Conservation (phyloP, 1,284 basidiomycete genomes). For the Boletus subluridellus region DNA sequence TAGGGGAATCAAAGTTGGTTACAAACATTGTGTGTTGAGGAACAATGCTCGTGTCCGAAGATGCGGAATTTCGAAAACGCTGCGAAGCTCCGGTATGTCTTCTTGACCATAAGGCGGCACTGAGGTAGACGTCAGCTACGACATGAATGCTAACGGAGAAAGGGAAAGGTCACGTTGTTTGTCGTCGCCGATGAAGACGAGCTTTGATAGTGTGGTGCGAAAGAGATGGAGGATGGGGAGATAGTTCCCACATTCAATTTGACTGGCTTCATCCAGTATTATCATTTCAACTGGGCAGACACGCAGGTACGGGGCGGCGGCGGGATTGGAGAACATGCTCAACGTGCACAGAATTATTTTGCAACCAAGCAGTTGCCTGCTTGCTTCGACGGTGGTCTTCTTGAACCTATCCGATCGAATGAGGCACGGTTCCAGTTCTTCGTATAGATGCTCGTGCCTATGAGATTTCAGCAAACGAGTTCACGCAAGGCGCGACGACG, state of each 20-base stretch:
- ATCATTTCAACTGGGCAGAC: slow-evolving; percentile 47
- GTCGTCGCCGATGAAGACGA: slow-evolving; percentile 73
- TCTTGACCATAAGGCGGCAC: slow-evolving; percentile 52
- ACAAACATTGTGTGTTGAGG: slow-evolving; percentile 45
- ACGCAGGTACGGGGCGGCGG: slow-evolving; percentile 33
- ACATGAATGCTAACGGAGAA: slow-evolving; percentile 5
- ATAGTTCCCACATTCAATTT: slow-evolving; percentile 62
- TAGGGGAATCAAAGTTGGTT: neutral
- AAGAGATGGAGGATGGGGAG: slow-evolving; percentile 49
- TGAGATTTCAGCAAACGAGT: slow-evolving; percentile 6
- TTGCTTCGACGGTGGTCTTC: slow-evolving; percentile 10
- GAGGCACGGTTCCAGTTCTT: slow-evolving; percentile 40
- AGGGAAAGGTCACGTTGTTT: slow-evolving; percentile 58
- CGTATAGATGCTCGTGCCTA: slow-evolving; percentile 75
- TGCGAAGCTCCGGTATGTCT: slow-evolving; percentile 37
- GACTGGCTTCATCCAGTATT: slow-evolving; percentile 65
- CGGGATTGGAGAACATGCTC: slow-evolving; percentile 40
- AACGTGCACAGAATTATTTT: slow-evolving; percentile 58
- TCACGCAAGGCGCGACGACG: slow-evolving; percentile 16
- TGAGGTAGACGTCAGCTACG: slow-evolving; percentile 20
- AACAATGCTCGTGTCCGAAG: slow-evolving; percentile 35
- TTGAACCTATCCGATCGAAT: slow-evolving; percentile 51
- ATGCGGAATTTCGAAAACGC: slow-evolving; percentile 46
- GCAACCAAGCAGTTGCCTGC: slow-evolving; percentile 37
- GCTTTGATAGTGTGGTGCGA: slow-evolving; percentile 46